phyloP scores from a whole-genome alignment of 495 filamentous ascomycete genomes.

The Gamarada debralockiae region DNA sequence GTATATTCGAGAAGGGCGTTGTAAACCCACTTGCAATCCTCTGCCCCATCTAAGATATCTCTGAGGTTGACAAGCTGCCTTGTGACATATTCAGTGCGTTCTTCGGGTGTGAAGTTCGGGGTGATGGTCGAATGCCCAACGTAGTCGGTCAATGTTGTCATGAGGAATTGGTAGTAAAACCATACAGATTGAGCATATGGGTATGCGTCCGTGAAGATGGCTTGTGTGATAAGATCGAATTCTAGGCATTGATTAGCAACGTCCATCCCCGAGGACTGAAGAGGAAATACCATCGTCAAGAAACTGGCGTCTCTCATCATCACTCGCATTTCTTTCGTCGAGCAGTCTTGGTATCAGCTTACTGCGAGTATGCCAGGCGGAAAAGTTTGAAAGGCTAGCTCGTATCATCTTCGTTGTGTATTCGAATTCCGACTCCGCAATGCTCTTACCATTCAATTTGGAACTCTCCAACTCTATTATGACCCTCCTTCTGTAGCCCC shows the following conservation, averaged over 20 bases:
- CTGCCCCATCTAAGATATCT: conserved; percentile 72
- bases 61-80: conserved; percentile 64
- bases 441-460: conserved; percentile 44
- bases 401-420: conserved; percentile 87
- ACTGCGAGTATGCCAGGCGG: conserved; percentile 90
- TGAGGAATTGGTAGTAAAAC: conserved; percentile 90
- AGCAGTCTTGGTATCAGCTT: conserved; percentile 76
- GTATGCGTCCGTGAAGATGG: conserved; percentile 72
- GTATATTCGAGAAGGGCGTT: conserved; percentile 69
- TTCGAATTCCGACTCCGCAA: conserved; percentile 77
- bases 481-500: conserved; percentile 83
- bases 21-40: conserved; percentile 75
- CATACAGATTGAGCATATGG: conserved; percentile 84
- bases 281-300: conserved; percentile 62
- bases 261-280: neutral
- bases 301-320: conserved; percentile 58
- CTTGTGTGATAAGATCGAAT: conserved; percentile 67
- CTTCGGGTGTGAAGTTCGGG: conserved; percentile 54
- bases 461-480: conserved; percentile 63
- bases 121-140: conserved; percentile 48
- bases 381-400: conserved; percentile 79
- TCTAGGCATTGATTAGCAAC: conserved; percentile 40
- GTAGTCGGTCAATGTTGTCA: conserved; percentile 51
- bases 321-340: conserved; percentile 59
- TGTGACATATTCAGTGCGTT: conserved; percentile 62